Base-by-base conservation (phyloP, 371 early-diverging fungal genomes). In the Polyrhizophydium stewartii region DNA sequence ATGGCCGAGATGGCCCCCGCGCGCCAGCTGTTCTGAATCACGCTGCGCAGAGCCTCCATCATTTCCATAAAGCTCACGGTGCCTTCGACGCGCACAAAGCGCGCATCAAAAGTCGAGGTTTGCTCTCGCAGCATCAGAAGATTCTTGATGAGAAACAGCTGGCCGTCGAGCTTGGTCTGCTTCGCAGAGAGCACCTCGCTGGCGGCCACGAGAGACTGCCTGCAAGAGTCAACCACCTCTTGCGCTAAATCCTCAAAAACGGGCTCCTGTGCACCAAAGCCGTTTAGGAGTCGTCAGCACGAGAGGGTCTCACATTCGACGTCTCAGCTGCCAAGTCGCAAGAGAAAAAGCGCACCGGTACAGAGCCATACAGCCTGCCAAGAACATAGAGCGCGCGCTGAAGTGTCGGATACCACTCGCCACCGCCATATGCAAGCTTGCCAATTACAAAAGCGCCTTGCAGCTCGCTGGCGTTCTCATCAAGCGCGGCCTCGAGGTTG, bases 181-280 rank as follows among this genome's bases (percentile, higher is more conserved):
- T 74, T 72, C 21, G 28, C 37, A 22, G 69, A 61, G 7, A 87
- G 73, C 12, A 67, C 69, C 19, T 78, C 75, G 35, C 78, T 59
- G 19, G 86, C 87, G 21, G 56, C 64, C 30, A 76, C 63, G 17
- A 92, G 68, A 0, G 87, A 83, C 33, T 77, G 69, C 12, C 80
- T 77, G 62, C 92, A 92, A 24, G 85, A 67, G 24, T 85, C 83
- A 16, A 92, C 85, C 7, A 86, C 90, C 58, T 92, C 92, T 61
- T 92, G 89, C 2, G 92, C 87, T 21, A 92, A 65, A 69, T 91
- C 92, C 57, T 90, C 90, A 67, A 92, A 92, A 3, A 89, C 86
- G 17, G 84, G 56, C 10, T 78, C 77, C 77, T 88, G 49, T 47
- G 32, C 40, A 24, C 21, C 21, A 1, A 43, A 3, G 24, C 33